Base-by-base conservation (phyloP, 768 basidiomycete species). In the Scleroderma citrinum region DNA sequence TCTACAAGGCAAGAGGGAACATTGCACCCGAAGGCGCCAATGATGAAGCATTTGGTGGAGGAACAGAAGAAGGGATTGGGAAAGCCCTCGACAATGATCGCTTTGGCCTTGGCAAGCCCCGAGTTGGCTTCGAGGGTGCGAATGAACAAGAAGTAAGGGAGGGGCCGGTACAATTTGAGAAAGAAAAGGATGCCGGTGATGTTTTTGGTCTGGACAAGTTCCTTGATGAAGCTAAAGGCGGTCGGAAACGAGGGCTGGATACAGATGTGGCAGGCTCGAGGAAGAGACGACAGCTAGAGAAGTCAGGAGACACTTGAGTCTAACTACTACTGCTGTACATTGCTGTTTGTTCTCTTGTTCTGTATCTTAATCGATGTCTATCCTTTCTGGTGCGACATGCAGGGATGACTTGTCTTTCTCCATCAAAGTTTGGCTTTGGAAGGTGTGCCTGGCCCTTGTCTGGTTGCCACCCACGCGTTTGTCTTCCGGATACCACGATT, bases 111-210 rank as follows among this genome's bases (percentile, higher is more conserved):
- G 96, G 95, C 16, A 82, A 83, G 53, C 83, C 87, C 4, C 75
- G 76, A 49, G 75, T 88, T 57, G 93, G 94, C 20, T 97, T 98
- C 61, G 92, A 95, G 64, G 95, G 95, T 42, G 89, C 94, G 13
- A 75, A 74, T 35, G 86, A 87, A 17, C 87, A 88, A 63, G 92
- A 93, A 63, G 76, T 86, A 23, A 72, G 84, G 48, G 89, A 92
- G 59, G 96, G 96, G 1, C 96, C 96, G 20, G 96, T 99, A 36
- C 92, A 97, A 62, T 99, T 99, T 61, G 96, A 99, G 75, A 96
- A 97, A 73, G 93, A 97, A 74, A 93, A 94, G 73, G 95, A 99
- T 61, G 83, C 87, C 1, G 79, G 83, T n/a, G 95, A 97, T 76
- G 92, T 97, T 17, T 97, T 97, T 62, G 95, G 95, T 54, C 75